A percentile compares a stretch with the other conserved stretches of the same genome.
phyloP scores from a whole-genome alignment of 192 early-diverging fungal genomes.

The Umbelopsis isabellina region DNA sequence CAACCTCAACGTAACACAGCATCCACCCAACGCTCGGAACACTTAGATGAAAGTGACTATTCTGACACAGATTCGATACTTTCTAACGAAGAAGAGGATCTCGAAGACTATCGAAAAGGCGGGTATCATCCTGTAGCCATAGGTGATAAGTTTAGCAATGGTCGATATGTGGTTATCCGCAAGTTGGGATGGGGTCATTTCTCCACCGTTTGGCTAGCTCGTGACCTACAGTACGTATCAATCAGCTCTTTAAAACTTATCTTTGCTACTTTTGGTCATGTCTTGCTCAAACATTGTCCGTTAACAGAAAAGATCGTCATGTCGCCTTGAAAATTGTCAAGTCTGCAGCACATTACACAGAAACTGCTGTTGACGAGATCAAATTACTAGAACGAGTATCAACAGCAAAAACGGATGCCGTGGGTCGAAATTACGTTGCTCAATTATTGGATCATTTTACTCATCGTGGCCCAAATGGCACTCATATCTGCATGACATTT shows the following conservation, averaged over 20 bases:
- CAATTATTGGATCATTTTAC: constrained; percentile 90
- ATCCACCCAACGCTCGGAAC: not conserved
- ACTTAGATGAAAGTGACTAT: constrained; percentile 53
- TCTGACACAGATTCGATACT: constrained; percentile 64
- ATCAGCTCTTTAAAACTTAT: not conserved
- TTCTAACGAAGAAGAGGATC: constrained; percentile 78
- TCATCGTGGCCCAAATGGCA: constrained; percentile 82
- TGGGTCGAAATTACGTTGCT: constrained; percentile 71
- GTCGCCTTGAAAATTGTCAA: constrained; percentile 98
- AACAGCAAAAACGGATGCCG: constrained; percentile 57
- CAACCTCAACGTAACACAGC: not conserved
- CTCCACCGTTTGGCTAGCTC: constrained; percentile 96
- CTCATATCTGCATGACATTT: constrained; percentile 94
- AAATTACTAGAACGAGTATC: constrained; percentile 87
- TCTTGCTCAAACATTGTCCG: not conserved
- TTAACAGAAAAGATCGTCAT: constrained; percentile 63
- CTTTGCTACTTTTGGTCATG: not conserved
- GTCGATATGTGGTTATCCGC: constrained; percentile 84
- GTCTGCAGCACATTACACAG: constrained; percentile 89
- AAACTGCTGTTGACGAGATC: constrained; percentile 95
- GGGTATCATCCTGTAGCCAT: constrained; percentile 91
- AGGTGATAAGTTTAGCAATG: constrained; percentile 69
- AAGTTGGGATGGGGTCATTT: constrained; percentile 99
- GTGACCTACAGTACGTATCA: constrained; percentile 64
- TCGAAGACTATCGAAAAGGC: constrained; percentile 87